These are phyloP conservation scores for Populus alba DNA, from an alignment of 345 rosid species.

Conservation along the genomic window DNA sequence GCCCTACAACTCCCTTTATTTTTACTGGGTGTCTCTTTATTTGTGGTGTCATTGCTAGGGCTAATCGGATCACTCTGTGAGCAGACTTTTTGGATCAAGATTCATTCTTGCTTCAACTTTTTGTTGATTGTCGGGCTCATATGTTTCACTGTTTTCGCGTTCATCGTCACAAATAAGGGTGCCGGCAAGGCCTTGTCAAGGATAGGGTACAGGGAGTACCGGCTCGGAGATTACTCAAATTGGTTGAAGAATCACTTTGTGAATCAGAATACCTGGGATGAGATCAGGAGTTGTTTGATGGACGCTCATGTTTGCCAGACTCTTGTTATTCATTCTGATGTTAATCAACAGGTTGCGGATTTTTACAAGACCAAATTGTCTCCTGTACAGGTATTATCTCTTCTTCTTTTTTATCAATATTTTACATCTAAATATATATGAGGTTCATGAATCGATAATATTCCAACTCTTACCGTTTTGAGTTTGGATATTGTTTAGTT, in stretches of 20 bases:
- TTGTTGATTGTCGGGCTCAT: slow-evolving; percentile 20
- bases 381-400: slow-evolving; percentile 8
- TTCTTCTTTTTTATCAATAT: not conserved
- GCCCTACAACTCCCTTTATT: slow-evolving; percentile 27
- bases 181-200: slow-evolving; percentile 25
- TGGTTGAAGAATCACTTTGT: slow-evolving; percentile 34
- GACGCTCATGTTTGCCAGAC: slow-evolving; percentile 28
- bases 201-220: slow-evolving; percentile 17
- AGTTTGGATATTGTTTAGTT: no score
- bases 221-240: slow-evolving; percentile 27
- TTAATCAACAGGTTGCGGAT: not conserved
- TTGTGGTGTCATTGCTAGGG: slow-evolving; percentile 30
- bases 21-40: slow-evolving; percentile 13
- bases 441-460: no score
- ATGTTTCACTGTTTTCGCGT: slow-evolving; percentile 16
- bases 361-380: slow-evolving; percentile 5
- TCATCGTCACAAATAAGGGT: slow-evolving; percentile 34
- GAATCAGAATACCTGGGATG: slow-evolving; percentile 30
- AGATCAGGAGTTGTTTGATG: slow-evolving; percentile 30
- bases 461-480: no score
- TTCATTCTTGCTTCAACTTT: slow-evolving; percentile 26
- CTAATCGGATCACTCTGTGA: slow-evolving; percentile 26
- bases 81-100: slow-evolving; percentile 12
- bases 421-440: no score
- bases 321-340: not conserved